Evolutionary conservation across 768 basidiomycete genomes (phyloP), one percentile per base, ranked within the genome.

Genomic region (Hydnomerulius pinastri): DNA sequence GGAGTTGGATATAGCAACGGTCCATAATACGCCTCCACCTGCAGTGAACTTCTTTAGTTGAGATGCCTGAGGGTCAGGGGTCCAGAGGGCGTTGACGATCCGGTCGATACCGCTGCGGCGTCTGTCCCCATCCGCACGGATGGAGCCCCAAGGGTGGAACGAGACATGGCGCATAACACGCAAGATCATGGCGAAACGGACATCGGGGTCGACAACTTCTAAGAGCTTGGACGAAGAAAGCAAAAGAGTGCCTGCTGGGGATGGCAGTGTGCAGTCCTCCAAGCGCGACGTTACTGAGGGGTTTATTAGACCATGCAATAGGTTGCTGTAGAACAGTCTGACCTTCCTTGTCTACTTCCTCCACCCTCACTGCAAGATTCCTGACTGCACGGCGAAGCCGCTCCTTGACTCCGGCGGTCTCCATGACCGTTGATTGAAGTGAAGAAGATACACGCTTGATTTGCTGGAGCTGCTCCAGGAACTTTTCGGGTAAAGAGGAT

Each of bases 71-170:
- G 69, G 67, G 17, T 73, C 46, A 8, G 63, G 61, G 4, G 61
- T 42, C 79, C 81, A 87, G 6, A 91, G 53, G 6, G 68, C 69
- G 11, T 65, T 42, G 17, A 78, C 62, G 49, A 91, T 80, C 30
- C 73, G 73, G 2, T 70, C 54, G 24, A 87, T 63, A 43, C 76
- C 77, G 6, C 48, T 54, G 33, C 61, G 64, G 8, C 80, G 76
- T 28, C 90, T 77, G 51, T 77, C 68, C 2, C 76, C 81, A 55
- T 90, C 83, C 2, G 90, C 80, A 7, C 73, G 77, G 15, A 77
- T 59, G 40, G 82, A 81, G 4, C 91, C 91, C 91, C 91, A 93
- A 2, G 88, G 85, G 32, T 79, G 72, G 38, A 81, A 84, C 0
- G 90, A 92, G 35, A 83, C 70, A 58, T 83, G 87, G 12, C 89